Evolutionary conservation across 495 filamentous ascomycete genomes (phyloP), one percentile per base, ranked within the genome.

Genomic region (Cercophora sp.): DNA sequence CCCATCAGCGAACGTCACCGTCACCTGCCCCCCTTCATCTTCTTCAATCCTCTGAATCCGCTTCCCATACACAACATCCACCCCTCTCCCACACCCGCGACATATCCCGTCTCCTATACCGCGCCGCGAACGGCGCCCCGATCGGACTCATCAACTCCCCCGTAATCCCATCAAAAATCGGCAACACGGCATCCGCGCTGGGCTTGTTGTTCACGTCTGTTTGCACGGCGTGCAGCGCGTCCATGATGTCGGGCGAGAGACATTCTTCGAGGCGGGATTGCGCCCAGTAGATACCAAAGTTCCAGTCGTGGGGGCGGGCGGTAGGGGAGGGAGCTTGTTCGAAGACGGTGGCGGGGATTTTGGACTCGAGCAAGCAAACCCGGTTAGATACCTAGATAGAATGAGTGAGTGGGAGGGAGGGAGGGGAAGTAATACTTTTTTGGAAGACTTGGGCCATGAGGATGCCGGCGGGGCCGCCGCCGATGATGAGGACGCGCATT

Each of bases 241-340:
- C 2, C 15, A 4, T 2, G 1, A 39, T n/a, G 8, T 8, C 36
- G 36, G 4, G 2, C 2, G 36, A 19, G 4, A 39, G 36, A 18
- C 36, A 39, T 3, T 39, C 36, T 20, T 15, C 36, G 4, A 39
- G 36, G 3, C 64, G 54, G 1, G 59, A 58, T n/a, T 67, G 66
- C 2, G 72, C 75, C 77, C 77, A 81, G 55, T 78, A 73, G 8
- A 80, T 58, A 8, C 71, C 70, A 55, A 79, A 71, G 36, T 67
- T 73, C 78, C 77, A 81, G 58, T 80, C 74, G 8, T 74, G 64
- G 5, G 63, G 51, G 16, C 70, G 68, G 8, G 56, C 36, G 26
- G 65, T 56, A 16, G 69, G 51, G 23, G 48, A 61, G 2, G 52
- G 20, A 27, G 73, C 59, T 53, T 70, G 69, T 60, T 81, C 76